These are phyloP conservation scores for Alloteropsis angusta DNA, from an alignment of 202 grass and related monocot genomes.

Conservation along the genomic window DNA sequence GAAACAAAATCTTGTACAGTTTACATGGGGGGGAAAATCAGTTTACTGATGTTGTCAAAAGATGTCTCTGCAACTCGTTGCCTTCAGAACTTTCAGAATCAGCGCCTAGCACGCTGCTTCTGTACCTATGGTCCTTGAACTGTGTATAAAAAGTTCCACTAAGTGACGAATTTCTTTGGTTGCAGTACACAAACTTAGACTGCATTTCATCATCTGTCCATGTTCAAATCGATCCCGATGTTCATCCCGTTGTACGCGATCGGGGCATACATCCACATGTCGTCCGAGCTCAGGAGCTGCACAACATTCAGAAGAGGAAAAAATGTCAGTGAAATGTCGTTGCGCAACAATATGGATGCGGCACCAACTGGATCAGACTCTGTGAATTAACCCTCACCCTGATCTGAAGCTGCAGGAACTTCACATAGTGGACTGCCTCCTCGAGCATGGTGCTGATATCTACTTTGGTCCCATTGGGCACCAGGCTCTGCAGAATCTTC, in stretches of 20 bases:
- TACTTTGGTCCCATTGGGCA: constrained; percentile 88
- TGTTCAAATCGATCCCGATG: constrained; percentile 58
- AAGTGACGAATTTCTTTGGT: background rate
- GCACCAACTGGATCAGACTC: background rate
- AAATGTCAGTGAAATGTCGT: background rate
- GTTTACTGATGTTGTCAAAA: constrained; percentile 11
- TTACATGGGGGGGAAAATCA: background rate
- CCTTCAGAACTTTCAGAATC: background rate
- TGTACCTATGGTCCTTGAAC: background rate
- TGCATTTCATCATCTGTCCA: constrained; percentile 8
- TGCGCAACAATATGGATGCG: background rate
- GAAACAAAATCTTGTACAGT: background rate
- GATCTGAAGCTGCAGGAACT: constrained; percentile 86
- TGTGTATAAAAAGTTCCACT: background rate
- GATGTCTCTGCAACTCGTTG: background rate
- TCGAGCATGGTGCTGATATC: constrained; percentile 96
- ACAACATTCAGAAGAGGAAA: constrained; percentile 11
- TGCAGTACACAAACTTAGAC: background rate
- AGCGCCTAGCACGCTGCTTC: background rate
- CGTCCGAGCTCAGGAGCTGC: constrained; percentile 76
- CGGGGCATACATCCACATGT: constrained; percentile 84
- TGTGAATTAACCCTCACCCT: constrained; percentile 41
- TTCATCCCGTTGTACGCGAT: constrained; percentile 77
- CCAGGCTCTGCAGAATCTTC: constrained; percentile 61
- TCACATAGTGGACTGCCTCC: constrained; percentile 83